Conservation (phyloP, 305 asterid genomes). For the Euphrasia arctica region DNA sequence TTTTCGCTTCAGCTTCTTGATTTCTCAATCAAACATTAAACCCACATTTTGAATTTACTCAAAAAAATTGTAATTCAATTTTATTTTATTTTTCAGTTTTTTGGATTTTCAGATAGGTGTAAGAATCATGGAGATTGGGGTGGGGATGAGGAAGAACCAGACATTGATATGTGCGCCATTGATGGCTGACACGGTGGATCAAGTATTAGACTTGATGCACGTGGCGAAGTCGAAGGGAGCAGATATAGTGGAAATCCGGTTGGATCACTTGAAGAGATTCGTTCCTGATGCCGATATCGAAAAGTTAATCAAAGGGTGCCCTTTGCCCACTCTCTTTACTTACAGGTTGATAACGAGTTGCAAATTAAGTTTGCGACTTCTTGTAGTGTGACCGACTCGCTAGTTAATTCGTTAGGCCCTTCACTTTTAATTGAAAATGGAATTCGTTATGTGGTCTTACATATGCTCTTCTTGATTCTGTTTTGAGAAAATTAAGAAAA, state of each 20-base stretch:
- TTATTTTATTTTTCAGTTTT: neutral
- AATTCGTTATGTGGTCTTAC: no score
- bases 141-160: constrained; percentile 50
- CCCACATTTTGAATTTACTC: neutral
- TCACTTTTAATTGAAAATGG: no score
- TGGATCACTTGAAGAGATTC: constrained; percentile 78
- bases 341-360: constrained; percentile 56
- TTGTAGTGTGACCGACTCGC: neutral
- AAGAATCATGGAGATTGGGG: constrained; percentile 41
- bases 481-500: neutral
- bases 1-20: neutral
- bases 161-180: constrained; percentile 91
- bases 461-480: no score
- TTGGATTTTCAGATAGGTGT: constrained; percentile 41
- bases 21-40: neutral
- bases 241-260: constrained; percentile 84
- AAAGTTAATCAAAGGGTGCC: constrained; percentile 56
- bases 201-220: constrained; percentile 62
- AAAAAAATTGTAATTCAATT: constrained; percentile 9
- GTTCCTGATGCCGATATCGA: constrained; percentile 50
- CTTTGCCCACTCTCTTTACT: constrained; percentile 93
- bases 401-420: no score
- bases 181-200: constrained; percentile 84
- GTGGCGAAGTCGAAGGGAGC: constrained; percentile 74
- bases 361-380: neutral